A percentile compares a stretch with the other conserved stretches of the same genome.
These are phyloP conservation scores for Lophium mytilinum DNA, from an alignment of 495 filamentous ascomycete species.

Conservation along the genomic window DNA sequence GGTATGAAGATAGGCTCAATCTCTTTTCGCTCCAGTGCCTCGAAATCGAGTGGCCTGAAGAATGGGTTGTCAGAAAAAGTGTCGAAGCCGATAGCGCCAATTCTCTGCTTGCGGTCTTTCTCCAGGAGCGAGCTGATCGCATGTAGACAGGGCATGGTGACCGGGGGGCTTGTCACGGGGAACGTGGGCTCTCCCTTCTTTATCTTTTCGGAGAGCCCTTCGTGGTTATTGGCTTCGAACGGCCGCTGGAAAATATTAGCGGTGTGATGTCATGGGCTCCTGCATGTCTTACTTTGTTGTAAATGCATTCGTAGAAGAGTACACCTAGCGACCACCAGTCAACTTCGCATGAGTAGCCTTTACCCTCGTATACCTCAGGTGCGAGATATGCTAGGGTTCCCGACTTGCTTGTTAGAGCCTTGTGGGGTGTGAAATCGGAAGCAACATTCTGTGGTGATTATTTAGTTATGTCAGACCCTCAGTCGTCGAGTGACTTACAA, in stretches of 20 bases:
- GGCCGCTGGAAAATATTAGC: conserved; percentile 52
- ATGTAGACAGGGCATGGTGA: conserved; percentile 76
- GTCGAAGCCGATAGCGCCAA: conserved; percentile 70
- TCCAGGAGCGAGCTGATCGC: conserved; percentile 77
- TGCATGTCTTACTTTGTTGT: conserved; percentile 70
- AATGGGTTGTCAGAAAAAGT: conserved; percentile 82
- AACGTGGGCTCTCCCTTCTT: conserved; percentile 75
- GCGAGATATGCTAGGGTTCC: conserved; percentile 94
- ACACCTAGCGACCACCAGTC: conserved; percentile 99
- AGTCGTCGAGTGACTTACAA: conserved; percentile 49
- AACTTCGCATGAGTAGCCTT: conserved; percentile 76
- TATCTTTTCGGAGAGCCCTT: conserved; percentile 71
- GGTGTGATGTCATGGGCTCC: neutral
- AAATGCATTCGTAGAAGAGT: conserved; percentile 97
- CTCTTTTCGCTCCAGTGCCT: conserved; percentile 76
- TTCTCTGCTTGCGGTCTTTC: conserved; percentile 66
- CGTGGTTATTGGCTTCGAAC: conserved; percentile 80
- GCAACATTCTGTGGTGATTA: conserved; percentile 72
- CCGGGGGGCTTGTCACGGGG: conserved; percentile 80
- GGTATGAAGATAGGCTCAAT: conserved; percentile 86
- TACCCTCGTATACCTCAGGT: conserved; percentile 86
- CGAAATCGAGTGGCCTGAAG: conserved; percentile 81
- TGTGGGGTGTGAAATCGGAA: conserved; percentile 79
- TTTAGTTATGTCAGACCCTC: conserved; percentile 15
- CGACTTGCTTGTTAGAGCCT: conserved; percentile 85